Evolutionary conservation across 495 filamentous ascomycete genomes (phyloP).

Genomic region (Platismatia glauca): DNA sequence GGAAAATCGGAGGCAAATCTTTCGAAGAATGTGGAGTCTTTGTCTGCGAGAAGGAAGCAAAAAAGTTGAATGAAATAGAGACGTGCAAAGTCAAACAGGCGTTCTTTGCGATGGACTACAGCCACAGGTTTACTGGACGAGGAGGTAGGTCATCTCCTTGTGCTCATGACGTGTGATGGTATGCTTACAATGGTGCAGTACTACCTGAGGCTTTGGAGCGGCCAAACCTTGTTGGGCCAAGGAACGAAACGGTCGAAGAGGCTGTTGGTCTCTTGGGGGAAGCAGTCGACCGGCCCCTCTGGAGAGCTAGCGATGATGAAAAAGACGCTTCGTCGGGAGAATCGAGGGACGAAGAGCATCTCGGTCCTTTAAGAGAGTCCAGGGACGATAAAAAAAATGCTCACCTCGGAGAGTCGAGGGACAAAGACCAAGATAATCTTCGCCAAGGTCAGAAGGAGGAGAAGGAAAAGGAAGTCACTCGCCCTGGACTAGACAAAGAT

Average conservation of each 20-base stretch:
- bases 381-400: no score
- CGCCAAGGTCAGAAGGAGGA: no score
- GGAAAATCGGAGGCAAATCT: background rate
- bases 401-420: no score
- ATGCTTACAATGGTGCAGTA: background rate
- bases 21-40: background rate
- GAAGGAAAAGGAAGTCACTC: no score
- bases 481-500: no score
- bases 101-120: background rate
- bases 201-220: background rate
- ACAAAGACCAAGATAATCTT: no score
- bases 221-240: background rate
- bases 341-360: no score
- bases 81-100: background rate
- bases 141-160: background rate
- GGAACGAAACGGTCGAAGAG: background rate
- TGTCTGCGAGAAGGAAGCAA: background rate
- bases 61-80: background rate
- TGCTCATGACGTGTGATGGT: background rate
- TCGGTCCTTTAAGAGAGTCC: no score
- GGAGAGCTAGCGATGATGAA: no score
- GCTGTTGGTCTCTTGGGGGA: no score
- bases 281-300: no score
- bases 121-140: background rate
- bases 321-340: no score